Percentiles rank a stretch among this genome's conserved stretches.
Evolutionary conservation across 1,284 basidiomycete genomes (phyloP).

Genomic region (Ustilago bromivora): DNA sequence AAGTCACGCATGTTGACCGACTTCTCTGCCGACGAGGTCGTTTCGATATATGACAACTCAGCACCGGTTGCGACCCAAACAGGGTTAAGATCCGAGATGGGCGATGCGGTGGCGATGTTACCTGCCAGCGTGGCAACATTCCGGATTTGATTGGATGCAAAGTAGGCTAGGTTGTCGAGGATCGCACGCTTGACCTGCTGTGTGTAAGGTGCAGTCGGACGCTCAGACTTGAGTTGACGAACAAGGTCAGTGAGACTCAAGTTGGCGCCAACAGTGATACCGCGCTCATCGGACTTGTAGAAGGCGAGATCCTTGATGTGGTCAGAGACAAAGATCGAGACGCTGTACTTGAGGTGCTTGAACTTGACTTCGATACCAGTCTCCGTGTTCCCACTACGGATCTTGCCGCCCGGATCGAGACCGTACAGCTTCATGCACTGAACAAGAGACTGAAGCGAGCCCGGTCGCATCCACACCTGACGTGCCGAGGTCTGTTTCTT

Average conservation of each 20-base stretch:
- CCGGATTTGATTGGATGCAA: slow-evolving; percentile 69
- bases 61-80: slow-evolving; percentile 69
- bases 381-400: slow-evolving; percentile 63
- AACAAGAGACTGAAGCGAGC: slow-evolving; percentile 54
- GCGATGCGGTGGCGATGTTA: slow-evolving; percentile 70
- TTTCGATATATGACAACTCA: slow-evolving; percentile 49
- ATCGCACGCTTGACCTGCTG: slow-evolving; percentile 55
- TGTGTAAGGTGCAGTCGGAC: slow-evolving; percentile 24
- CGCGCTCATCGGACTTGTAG: slow-evolving; percentile 41
- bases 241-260: slow-evolving; percentile 57
- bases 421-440: slow-evolving; percentile 48
- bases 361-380: slow-evolving; percentile 65
- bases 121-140: slow-evolving; percentile 69
- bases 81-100: slow-evolving; percentile 70
- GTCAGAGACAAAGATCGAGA: slow-evolving; percentile 67
- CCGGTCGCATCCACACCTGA: slow-evolving; percentile 61
- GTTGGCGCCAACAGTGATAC: slow-evolving; percentile 66
- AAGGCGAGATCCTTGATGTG: slow-evolving; percentile 54
- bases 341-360: slow-evolving; percentile 57
- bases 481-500: slow-evolving; percentile 19
- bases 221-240: slow-evolving; percentile 46
- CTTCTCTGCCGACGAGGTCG: slow-evolving; percentile 53
- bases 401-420: slow-evolving; percentile 47
- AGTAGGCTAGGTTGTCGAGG: slow-evolving; percentile 63
- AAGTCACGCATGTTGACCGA: slow-evolving; percentile 55